Conservation (phyloP, 2,329 filamentous ascomycete species). For the Fusarium keratoplasticum region DNA sequence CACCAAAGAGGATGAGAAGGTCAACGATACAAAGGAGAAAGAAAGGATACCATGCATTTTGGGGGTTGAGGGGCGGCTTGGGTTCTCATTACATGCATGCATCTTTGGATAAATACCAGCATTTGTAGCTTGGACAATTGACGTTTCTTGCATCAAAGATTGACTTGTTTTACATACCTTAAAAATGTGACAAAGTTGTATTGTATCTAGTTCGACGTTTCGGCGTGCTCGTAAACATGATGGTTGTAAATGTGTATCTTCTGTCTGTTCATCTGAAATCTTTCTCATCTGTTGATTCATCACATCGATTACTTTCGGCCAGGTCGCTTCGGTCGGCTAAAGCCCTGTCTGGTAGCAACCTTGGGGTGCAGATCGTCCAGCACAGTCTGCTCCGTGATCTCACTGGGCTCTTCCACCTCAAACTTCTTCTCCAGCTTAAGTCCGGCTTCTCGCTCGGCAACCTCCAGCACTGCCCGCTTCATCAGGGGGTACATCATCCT, state of each 20-base stretch:
- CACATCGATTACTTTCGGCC: conserved; percentile 62
- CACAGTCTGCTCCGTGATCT: conserved; percentile 76
- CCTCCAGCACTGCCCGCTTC: conserved; percentile 73
- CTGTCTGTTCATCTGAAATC: not conserved
- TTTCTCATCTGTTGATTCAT: not conserved
- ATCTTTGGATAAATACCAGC: conserved; percentile 45
- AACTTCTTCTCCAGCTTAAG: conserved; percentile 77
- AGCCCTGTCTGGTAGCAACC: conserved; percentile 73
- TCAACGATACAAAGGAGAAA: conserved; percentile 33
- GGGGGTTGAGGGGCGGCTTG: conserved; percentile 31
- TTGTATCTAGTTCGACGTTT: not conserved
- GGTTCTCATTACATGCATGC: conserved; percentile 43
- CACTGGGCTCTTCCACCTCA: conserved; percentile 74
- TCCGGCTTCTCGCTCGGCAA: conserved; percentile 74
- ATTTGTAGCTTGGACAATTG: conserved; percentile 45
- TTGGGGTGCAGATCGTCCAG: conserved; percentile 76
- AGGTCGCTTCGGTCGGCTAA: conserved; percentile 83
- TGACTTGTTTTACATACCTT: not conserved
- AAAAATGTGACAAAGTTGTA: not conserved
- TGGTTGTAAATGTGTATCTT: conserved; percentile 12
- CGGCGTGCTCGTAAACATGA: not conserved
- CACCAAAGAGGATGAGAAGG: conserved; percentile 6
- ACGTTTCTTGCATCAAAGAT: conserved; percentile 36
- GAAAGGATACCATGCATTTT: conserved; percentile 44
- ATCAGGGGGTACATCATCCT: conserved; percentile 86